These are phyloP conservation scores for Suillus bovinus DNA, from an alignment of 768 basidiomycete genomes.

Conservation along the genomic window DNA sequence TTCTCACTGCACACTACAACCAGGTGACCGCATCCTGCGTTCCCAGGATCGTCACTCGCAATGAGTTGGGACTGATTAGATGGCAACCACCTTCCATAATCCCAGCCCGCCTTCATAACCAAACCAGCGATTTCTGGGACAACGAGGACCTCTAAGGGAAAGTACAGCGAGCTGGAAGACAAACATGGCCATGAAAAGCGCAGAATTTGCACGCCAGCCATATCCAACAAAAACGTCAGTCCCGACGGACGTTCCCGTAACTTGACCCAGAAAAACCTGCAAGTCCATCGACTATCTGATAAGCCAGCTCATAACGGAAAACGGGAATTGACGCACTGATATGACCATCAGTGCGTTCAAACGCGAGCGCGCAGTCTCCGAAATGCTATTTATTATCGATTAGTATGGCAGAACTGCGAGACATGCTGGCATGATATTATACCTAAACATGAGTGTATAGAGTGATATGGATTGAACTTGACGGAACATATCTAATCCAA, in stretches of 20 bases:
- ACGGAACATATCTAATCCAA: no score
- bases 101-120: slow-evolving; percentile 59
- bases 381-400: slow-evolving; percentile 18
- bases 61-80: background rate
- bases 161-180: slow-evolving; percentile 36
- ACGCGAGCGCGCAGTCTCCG: slow-evolving; percentile 22
- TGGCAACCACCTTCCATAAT: background rate
- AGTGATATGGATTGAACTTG: background rate
- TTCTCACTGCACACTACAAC: background rate
- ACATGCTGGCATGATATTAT: no score
- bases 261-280: no score
- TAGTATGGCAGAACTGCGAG: background rate
- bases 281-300: no score
- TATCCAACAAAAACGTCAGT: no score
- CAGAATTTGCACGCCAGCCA: no score
- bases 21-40: background rate
- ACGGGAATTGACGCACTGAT: no score
- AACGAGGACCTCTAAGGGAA: slow-evolving; percentile 37
- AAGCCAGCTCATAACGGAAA: no score
- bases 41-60: background rate
- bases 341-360: no score
- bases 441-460: background rate
- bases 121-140: slow-evolving; percentile 46
- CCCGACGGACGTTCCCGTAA: no score
- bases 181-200: slow-evolving; percentile 37